A percentile compares a stretch with the other conserved stretches of the same genome.
Evolutionary conservation across 1,284 basidiomycete genomes (phyloP).

Genomic region (Boletus calvinii): DNA sequence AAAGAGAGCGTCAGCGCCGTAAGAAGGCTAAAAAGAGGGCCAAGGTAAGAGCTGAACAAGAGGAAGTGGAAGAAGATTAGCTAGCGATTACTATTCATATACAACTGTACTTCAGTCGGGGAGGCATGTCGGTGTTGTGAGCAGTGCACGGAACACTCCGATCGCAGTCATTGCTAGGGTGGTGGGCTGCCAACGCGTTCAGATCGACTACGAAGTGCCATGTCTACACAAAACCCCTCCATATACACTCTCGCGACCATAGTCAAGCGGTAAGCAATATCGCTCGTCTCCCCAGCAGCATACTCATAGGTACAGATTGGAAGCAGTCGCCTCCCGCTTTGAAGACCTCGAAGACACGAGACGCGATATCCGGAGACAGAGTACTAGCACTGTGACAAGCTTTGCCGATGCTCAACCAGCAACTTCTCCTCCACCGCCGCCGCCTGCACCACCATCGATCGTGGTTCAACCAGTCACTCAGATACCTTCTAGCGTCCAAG

Average conservation of each 20-base stretch:
- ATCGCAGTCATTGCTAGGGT: conserved; percentile 4
- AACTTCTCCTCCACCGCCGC: conserved; percentile 41
- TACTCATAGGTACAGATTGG: conserved; percentile 51
- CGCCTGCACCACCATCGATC: conserved; percentile 39
- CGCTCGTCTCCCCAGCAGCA: background rate
- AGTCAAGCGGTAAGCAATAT: conserved; percentile 68
- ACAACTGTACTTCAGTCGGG: background rate
- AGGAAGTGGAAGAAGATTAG: conserved; percentile 14
- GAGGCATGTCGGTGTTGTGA: background rate
- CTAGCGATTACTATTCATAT: background rate
- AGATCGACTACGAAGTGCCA: conserved; percentile 7
- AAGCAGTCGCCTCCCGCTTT: conserved; percentile 92
- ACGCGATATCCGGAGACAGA: conserved; percentile 36
- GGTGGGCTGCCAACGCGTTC: conserved; percentile 3
- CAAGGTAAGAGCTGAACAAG: conserved; percentile 25
- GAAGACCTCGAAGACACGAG: conserved; percentile 76
- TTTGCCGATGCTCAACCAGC: conserved; percentile 36
- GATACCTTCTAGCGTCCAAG: conserved; percentile 62
- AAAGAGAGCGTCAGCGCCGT: conserved; percentile 64
- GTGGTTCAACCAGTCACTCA: conserved; percentile 33
- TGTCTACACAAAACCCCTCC: conserved; percentile 44
- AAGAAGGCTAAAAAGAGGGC: conserved; percentile 71
- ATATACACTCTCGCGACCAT: conserved; percentile 75
- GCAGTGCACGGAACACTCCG: conserved; percentile 24
- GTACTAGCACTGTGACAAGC: conserved; percentile 29